A percentile compares a stretch with the other conserved stretches of the same genome.
These are phyloP conservation scores for Drechslera avenae DNA, from an alignment of 2,329 filamentous ascomycete genomes.

Conservation along the genomic window DNA sequence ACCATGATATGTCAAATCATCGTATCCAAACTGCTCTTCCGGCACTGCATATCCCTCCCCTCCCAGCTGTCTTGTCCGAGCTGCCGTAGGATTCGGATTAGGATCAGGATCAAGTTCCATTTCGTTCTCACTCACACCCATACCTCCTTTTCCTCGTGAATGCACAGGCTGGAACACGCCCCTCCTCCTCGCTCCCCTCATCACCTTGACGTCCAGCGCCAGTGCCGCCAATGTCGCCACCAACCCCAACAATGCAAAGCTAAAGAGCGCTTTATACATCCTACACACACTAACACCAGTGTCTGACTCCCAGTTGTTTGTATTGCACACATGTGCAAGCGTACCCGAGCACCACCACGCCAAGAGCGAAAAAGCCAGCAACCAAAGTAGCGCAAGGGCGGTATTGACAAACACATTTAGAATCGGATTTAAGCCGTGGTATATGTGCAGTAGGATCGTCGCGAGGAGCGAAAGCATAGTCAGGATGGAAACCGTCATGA, in stretches of 20 bases:
- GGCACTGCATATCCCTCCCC: slow-evolving; percentile 49
- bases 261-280: slow-evolving; percentile 65
- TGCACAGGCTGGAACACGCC: slow-evolving; percentile 58
- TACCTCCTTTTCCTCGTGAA: slow-evolving; percentile 34
- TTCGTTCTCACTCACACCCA: neutral
- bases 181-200: slow-evolving; percentile 45
- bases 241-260: slow-evolving; percentile 58
- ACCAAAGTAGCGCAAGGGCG: slow-evolving; percentile 58
- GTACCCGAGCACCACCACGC: slow-evolving; percentile 61
- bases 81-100: slow-evolving; percentile 29
- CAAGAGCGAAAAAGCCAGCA: slow-evolving; percentile 57
- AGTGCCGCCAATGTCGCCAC: slow-evolving; percentile 55
- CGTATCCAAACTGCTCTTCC: slow-evolving; percentile 51
- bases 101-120: slow-evolving; percentile 33
- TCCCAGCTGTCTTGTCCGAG: slow-evolving; percentile 8
- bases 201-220: slow-evolving; percentile 58
- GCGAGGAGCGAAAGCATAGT: slow-evolving; percentile 55
- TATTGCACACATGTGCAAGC: slow-evolving; percentile 57
- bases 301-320: slow-evolving; percentile 58
- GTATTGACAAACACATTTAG: slow-evolving; percentile 58
- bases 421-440: slow-evolving; percentile 57
- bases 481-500: slow-evolving; percentile 58
- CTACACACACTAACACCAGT: slow-evolving; percentile 62
- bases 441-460: slow-evolving; percentile 59
- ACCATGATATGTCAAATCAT: slow-evolving; percentile 51